Evolutionary conservation across 2,329 filamentous ascomycete genomes (phyloP), one percentile per base, ranked within the genome.

Genomic region (Epichloe hybrida): DNA sequence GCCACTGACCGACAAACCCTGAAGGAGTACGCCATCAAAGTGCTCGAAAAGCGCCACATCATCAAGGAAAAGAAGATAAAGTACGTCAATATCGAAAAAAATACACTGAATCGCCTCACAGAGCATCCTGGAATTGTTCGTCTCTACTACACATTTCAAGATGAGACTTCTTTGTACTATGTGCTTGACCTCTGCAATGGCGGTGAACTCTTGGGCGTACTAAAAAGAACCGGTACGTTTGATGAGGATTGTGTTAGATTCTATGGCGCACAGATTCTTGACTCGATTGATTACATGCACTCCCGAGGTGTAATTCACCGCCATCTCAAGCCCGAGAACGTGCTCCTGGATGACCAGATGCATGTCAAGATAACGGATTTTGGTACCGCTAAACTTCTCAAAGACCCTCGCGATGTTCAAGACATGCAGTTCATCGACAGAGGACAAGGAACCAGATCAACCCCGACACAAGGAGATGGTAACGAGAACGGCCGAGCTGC

Each of bases 11-110:
- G 91, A 54, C 88, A 95, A 66, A 95, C 88, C 1, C 72, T 94
- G 52, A 95, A 95, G 61, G 91, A 98, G 66, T 97, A 97, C 63
- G 93, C 93, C 27, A 90, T 98, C 70, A 98, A 98, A 67, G 91
- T 98, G 15, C 79, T 98, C 45, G 93, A 98, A 69, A 98, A 98
- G 71, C 81, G 89, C 61, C 93, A 98, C 67, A 98, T 98, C 63
- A 98, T 98, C 74, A 98, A 97, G 69, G 93, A 98, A 71, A 97
- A 95, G 69, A 98, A 98, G 76, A 95, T 98, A 62, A 98, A 98
- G 75, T 98, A 98, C 63, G 93, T 98, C 68, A 98, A 97, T 69
- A 98, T 98, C 61, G 93, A 98, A 69, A 96, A 71, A 71, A 91
- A 98, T 69, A 97, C 93, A 0, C 74, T 98, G 51, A 98, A 98